These are phyloP conservation scores for Jatropha curcas DNA, from an alignment of 345 rosid species.

Conservation along the genomic window DNA sequence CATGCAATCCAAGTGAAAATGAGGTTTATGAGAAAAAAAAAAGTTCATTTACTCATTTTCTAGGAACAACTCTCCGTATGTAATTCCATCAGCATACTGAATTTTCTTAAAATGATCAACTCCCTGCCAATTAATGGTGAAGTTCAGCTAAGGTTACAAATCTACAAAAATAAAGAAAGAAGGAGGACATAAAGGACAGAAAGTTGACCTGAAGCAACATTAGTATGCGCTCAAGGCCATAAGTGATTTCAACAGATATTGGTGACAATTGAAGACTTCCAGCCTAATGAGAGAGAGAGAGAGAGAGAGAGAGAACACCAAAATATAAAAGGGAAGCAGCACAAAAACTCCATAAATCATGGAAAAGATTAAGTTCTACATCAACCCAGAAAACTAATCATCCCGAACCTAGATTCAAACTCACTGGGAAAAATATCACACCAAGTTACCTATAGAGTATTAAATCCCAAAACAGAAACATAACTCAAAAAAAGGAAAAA, in stretches of 20 bases:
- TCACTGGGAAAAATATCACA: not conserved
- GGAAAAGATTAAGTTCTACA: not conserved
- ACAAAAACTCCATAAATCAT: not conserved
- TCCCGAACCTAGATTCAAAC: not conserved
- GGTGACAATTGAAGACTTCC: slow-evolving; percentile 94
- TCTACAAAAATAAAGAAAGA: slow-evolving; percentile 7
- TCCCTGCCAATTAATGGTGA: slow-evolving; percentile 50
- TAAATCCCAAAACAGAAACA: not conserved
- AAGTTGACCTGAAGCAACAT: slow-evolving; percentile 91
- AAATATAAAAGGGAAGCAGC: slow-evolving; percentile 5
- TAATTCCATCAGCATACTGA: slow-evolving; percentile 86
- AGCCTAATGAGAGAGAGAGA: slow-evolving; percentile 46
- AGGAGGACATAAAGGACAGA: slow-evolving; percentile 10
- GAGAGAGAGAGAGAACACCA: not conserved
- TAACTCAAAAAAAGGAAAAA: not conserved
- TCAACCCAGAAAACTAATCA: not conserved
- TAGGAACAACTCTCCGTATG: slow-evolving; percentile 92
- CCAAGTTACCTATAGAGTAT: not conserved
- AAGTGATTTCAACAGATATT: slow-evolving; percentile 94
- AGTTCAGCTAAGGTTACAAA: slow-evolving; percentile 30
- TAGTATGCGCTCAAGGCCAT: slow-evolving; percentile 95
- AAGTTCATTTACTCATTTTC: slow-evolving; percentile 77
- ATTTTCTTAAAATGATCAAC: slow-evolving; percentile 98
- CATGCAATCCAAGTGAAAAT: slow-evolving; percentile 1
- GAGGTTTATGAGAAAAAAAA: not conserved